Percentiles rank a stretch among this genome's conserved stretches.
Evolutionary conservation across 805 yeast genomes (phyloP).

Genomic region (Cyberlindnera americana): DNA sequence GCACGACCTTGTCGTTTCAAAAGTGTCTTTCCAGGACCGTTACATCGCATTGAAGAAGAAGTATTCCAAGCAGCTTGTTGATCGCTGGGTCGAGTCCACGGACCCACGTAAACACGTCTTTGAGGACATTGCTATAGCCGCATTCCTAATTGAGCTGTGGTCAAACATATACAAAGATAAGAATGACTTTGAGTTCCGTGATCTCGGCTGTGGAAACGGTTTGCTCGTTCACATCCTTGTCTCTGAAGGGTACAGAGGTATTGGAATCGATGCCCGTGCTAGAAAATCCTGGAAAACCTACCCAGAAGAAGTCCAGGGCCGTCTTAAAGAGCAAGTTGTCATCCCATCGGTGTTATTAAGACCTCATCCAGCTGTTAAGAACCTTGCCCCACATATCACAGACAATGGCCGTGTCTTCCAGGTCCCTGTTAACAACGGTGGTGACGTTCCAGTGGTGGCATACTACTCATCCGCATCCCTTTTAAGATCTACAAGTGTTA

Average conservation of each 20-base stretch:
- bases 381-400: conserved; percentile 47
- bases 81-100: conserved; percentile 88
- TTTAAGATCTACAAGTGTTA: conserved; percentile 49
- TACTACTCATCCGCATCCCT: conserved; percentile 43
- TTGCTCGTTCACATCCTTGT: conserved; percentile 69
- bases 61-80: conserved; percentile 71
- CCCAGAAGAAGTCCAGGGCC: conserved; percentile 57
- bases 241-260: conserved; percentile 77
- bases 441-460: conserved; percentile 44
- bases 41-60: conserved; percentile 79
- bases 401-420: conserved; percentile 63
- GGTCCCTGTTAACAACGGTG: conserved; percentile 31
- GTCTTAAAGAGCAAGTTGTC: conserved; percentile 70
- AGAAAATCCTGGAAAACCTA: conserved; percentile 84
- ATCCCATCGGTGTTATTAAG: conserved; percentile 72
- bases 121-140: conserved; percentile 94
- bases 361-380: conserved; percentile 61
- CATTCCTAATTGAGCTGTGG: conserved; percentile 90
- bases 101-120: conserved; percentile 95
- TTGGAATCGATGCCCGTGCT: conserved; percentile 85
- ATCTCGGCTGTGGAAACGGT: conserved; percentile 95
- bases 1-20: conserved; percentile 83
- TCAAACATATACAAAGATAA: conserved; percentile 39
- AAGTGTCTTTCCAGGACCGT: conserved; percentile 76
- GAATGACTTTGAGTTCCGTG: conserved; percentile 66